These are phyloP conservation scores for Amanita muscaria DNA, from an alignment of 768 basidiomycete species.

Conservation along the genomic window DNA sequence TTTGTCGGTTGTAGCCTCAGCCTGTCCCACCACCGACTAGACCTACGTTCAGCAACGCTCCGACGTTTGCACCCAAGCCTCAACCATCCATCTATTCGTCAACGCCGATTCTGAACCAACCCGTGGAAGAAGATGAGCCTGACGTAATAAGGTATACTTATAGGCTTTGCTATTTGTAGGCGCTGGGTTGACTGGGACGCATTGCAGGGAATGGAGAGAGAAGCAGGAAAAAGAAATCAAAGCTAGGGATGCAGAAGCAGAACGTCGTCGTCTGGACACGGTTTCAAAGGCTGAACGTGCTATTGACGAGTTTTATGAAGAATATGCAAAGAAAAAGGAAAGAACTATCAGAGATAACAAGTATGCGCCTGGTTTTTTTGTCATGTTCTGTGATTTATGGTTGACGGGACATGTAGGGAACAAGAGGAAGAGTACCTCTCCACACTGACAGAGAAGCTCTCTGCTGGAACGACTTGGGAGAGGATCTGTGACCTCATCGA, in stretches of 20 bases:
- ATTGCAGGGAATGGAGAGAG: conserved; percentile 73
- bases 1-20: neutral
- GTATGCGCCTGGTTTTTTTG: conserved; percentile 31
- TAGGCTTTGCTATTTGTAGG: neutral
- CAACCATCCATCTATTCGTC: conserved; percentile 63
- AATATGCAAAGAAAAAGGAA: conserved; percentile 84
- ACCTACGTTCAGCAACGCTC: conserved; percentile 32
- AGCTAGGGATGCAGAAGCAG: conserved; percentile 73
- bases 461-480: conserved; percentile 91
- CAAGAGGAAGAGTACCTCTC: conserved; percentile 76
- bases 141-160: conserved; percentile 72
- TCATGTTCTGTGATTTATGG: neutral
- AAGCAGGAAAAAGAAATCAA: conserved; percentile 79
- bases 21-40: conserved; percentile 25
- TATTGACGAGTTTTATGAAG: conserved; percentile 87
- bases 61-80: conserved; percentile 68
- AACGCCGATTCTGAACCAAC: conserved; percentile 66
- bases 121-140: conserved; percentile 70
- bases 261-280: conserved; percentile 70
- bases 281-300: conserved; percentile 76
- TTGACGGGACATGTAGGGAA: conserved; percentile 44
- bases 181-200: conserved; percentile 1
- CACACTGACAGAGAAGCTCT: conserved; percentile 64
- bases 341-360: conserved; percentile 92
- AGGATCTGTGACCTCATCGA: conserved; percentile 82